Evolutionary conservation across 306 rosid genomes (phyloP).

Genomic region (Ormosia emarginata): DNA sequence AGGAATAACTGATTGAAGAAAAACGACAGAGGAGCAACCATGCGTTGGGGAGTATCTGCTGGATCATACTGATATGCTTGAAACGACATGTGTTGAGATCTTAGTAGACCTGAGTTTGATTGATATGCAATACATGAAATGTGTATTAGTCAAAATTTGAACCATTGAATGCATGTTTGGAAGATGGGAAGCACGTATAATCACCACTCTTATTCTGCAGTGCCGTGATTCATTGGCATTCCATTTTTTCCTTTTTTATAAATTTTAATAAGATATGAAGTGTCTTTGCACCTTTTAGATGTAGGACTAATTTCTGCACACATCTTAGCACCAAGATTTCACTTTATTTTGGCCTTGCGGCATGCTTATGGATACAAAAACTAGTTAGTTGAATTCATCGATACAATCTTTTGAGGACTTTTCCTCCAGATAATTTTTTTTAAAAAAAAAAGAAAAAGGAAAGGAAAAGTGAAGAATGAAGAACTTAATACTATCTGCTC

Average conservation of each 20-base stretch:
- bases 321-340: not conserved
- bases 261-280: not conserved
- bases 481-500: constrained; percentile 18
- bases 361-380: constrained; percentile 20
- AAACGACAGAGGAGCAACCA: not conserved
- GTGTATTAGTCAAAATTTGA: constrained; percentile 21
- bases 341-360: constrained; percentile 31
- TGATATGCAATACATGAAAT: not conserved
- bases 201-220: not conserved
- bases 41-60: not conserved
- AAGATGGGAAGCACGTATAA: constrained; percentile 37
- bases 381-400: constrained; percentile 20
- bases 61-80: not conserved
- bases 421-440: constrained; percentile 22
- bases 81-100: constrained; percentile 21
- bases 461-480: constrained; percentile 6
- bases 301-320: not conserved
- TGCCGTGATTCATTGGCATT: constrained; percentile 21
- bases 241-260: not conserved
- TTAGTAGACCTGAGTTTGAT: constrained; percentile 13
- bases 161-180: constrained; percentile 32
- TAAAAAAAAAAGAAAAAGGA: too few species aligned
- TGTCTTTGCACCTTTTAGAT: not conserved
- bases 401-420: constrained; percentile 34
- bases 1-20: not conserved